phyloP scores from a whole-genome alignment of 257 asterid species.

The Mitragyna speciosa region DNA sequence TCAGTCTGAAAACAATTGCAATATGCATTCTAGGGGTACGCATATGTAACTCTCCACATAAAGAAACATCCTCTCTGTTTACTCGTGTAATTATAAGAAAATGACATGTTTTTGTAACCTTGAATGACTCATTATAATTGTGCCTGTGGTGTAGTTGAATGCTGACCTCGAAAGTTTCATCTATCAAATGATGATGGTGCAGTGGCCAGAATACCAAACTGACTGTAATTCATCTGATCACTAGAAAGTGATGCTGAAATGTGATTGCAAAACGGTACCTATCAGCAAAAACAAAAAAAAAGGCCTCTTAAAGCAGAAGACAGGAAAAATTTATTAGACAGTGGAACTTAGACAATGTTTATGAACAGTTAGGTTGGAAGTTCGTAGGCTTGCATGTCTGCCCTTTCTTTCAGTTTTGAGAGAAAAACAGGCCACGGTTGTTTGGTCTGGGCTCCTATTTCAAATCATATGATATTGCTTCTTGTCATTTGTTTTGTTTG shows the following conservation, averaged over 20 bases:
- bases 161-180: background rate
- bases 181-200: background rate
- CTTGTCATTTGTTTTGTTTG: background rate
- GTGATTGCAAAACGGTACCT: too few species aligned
- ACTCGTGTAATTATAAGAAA: background rate
- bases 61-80: background rate
- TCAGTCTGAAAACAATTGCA: constrained; percentile 80
- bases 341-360: background rate
- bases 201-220: background rate
- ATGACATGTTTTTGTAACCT: too few species aligned
- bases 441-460: background rate
- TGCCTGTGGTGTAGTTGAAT: too few species aligned
- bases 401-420: background rate
- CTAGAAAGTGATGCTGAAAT: background rate
- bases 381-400: background rate
- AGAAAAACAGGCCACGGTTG: background rate
- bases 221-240: background rate
- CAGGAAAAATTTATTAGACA: background rate
- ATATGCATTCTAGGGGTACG: constrained; percentile 85
- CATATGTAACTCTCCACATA: constrained; percentile 9
- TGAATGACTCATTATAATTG: too few species aligned
- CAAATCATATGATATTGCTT: background rate
- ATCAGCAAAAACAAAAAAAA: too few species aligned
- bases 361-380: background rate
- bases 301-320: background rate